Base-by-base conservation (phyloP, 345 rosid genomes). In the Dipteronia dyeriana region DNA sequence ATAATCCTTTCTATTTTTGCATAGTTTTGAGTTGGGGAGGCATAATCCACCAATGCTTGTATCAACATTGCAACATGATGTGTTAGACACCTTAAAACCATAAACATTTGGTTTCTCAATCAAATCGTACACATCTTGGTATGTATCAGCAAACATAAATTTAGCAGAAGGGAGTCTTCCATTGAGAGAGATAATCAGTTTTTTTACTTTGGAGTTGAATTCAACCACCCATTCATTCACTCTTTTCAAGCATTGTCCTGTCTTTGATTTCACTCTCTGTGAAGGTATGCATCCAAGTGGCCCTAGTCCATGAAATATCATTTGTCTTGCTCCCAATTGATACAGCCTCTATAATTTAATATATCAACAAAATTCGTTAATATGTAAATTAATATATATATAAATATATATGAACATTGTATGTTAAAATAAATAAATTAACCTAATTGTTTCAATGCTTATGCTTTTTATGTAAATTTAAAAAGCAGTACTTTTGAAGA, bases 231-330 rank as follows among this genome's bases (percentile, higher is more conserved):
- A 92, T 53, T 84, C 85, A 62, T 95, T 92, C n/a, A 95, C 98
- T 69, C 81, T 78, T 70, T 87, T 89, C 25, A 95, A 79, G 83
- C 99, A 95, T 66, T 71, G 70, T 2, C 94, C 86, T 53, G 47
- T 79, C 84, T 86, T 90, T 1, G 99, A 92, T 80, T 93, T 95
- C 77, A 90, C 98, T 73, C 99, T 89, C 34, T 93, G 98, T 1
- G 98, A 95, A 81, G 99, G 99, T 67, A 93, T 92, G 86, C 99
- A 95, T 2, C 99, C 99, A 9, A 93, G 84, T 26, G 99, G 99
- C 0, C 95, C 96, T 14, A 95, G 66, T 59, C 98, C 99, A 66
- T 95, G 97, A 68, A 89, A 78, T 69, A 92, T 61, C 5, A 91
- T 71, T 41, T 88, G 92, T 75, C 97, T 77, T 67, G 87, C 97